phyloP scores from a whole-genome alignment of 139 green algal species.

The Ulvella scutata region DNA sequence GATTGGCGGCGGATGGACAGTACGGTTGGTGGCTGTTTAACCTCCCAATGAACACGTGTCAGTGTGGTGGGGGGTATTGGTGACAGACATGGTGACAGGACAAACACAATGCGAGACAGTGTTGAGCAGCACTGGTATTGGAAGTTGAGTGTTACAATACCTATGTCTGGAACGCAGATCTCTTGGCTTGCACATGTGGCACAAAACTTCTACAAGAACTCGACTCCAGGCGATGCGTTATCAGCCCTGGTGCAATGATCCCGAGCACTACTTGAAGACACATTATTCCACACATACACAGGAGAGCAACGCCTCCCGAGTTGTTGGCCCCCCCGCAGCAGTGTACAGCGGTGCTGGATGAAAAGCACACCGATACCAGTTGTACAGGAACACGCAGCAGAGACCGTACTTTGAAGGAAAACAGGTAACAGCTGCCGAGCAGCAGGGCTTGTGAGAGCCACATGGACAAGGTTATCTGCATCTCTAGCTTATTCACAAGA shows the following conservation, averaged over 20 bases:
- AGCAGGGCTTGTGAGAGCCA: slow-evolving; percentile 12
- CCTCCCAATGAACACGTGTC: too few relatives aligned
- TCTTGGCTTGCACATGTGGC: slow-evolving; percentile 30
- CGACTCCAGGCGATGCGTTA: slow-evolving; percentile 13
- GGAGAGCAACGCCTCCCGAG: slow-evolving; percentile 11
- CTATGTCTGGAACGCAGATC: slow-evolving; percentile 8
- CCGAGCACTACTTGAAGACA: slow-evolving; percentile 29
- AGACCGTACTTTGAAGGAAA: slow-evolving; percentile 22
- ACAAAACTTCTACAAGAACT: slow-evolving; percentile 10
- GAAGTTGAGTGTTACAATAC: neutral
- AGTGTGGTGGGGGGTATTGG: too few relatives aligned
- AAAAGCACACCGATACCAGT: slow-evolving; percentile 35
- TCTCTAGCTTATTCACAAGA: slow-evolving; percentile 29
- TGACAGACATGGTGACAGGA: too few relatives aligned
- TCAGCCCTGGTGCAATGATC: slow-evolving; percentile 19
- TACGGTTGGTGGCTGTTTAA: too few relatives aligned
- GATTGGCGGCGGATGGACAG: too few relatives aligned
- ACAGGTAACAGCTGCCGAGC: slow-evolving; percentile 12
- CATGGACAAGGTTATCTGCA: slow-evolving; percentile 11
- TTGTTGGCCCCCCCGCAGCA: slow-evolving; percentile 22
- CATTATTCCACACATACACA: slow-evolving; percentile 23
- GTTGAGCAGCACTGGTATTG: neutral
- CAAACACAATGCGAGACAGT: too few relatives aligned
- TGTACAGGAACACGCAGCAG: slow-evolving; percentile 38
- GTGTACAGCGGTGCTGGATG: slow-evolving; percentile 23